Evolutionary conservation across 331 rosid genomes (phyloP).

Genomic region (Rhamnella rubrinervis): DNA sequence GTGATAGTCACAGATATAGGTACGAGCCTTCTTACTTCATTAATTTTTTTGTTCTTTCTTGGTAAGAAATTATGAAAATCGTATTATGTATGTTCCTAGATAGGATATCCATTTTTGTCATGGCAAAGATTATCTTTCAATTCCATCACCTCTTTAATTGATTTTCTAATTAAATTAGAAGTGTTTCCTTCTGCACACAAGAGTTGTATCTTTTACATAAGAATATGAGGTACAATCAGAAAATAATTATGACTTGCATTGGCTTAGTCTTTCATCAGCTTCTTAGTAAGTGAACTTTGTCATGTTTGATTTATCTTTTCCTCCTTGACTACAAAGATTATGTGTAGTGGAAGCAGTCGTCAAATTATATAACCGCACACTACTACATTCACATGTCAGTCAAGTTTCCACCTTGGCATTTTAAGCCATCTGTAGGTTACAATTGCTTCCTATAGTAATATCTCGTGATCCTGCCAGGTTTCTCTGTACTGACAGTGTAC

Average conservation of each 20-base stretch:
- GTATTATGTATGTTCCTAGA: too few relatives aligned
- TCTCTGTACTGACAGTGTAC: constrained; percentile 99
- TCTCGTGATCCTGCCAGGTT: constrained; percentile 90
- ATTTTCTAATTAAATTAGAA: too few relatives aligned
- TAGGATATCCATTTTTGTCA: too few relatives aligned
- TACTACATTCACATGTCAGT: constrained; percentile 19
- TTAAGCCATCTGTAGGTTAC: constrained; percentile 60
- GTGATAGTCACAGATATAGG: constrained; percentile 92
- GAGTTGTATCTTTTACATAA: not conserved
- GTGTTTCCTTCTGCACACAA: not conserved
- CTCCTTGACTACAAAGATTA: not conserved
- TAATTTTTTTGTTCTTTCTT: not conserved
- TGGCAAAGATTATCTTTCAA: too few relatives aligned
- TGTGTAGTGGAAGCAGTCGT: constrained; percentile 30
- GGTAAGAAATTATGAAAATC: not conserved
- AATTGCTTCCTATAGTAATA: constrained; percentile 75
- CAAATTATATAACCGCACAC: constrained; percentile 2
- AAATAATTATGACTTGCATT: not conserved
- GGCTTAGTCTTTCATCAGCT: not conserved
- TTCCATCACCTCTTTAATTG: too few relatives aligned
- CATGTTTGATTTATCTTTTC: not conserved
- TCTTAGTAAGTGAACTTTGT: not conserved
- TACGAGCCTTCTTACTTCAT: constrained; percentile 2
- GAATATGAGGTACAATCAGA: not conserved
- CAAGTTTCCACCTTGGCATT: constrained; percentile 61